Evolutionary conservation across 768 basidiomycete species (phyloP).

Genomic region (Clavulina sp.): DNA sequence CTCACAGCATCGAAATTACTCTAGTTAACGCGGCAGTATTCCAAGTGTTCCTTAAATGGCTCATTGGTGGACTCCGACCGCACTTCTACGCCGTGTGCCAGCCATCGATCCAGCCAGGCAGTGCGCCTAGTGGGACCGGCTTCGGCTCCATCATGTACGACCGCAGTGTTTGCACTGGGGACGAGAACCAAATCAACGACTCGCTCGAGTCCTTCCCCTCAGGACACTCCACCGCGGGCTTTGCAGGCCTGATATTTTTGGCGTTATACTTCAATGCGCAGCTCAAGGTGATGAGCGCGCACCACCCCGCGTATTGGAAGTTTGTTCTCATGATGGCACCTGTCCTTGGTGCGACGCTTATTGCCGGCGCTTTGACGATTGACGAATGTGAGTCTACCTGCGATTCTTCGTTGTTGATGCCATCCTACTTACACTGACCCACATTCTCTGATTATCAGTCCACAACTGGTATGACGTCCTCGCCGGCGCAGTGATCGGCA

Average conservation of each 20-base stretch:
- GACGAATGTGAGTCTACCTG: slow-evolving; percentile 28
- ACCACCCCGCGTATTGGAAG: slow-evolving; percentile 47
- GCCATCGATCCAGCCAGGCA: no score
- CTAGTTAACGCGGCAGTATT: no score
- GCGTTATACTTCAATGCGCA: slow-evolving; percentile 34
- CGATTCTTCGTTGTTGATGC: not conserved
- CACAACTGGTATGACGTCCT: slow-evolving; percentile 45
- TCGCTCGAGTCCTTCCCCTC: slow-evolving; percentile 38
- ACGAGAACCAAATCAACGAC: no score
- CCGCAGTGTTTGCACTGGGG: no score
- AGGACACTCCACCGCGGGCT: slow-evolving; percentile 40
- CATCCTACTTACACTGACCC: not conserved
- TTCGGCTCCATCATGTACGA: no score
- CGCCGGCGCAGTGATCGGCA: slow-evolving; percentile 35
- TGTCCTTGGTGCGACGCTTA: slow-evolving; percentile 36
- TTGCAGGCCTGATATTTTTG: slow-evolving; percentile 36
- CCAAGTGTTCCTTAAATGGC: no score
- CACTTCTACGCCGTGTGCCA: no score
- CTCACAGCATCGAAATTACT: no score
- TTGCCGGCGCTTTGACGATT: slow-evolving; percentile 37
- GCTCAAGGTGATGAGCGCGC: slow-evolving; percentile 41
- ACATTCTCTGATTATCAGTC: slow-evolving; percentile 1
- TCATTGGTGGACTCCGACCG: no score
- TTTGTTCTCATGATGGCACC: slow-evolving; percentile 41
- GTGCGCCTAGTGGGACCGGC: no score